These are phyloP conservation scores for Heterobasidion parviporum DNA, from an alignment of 1,284 basidiomycete species.

Conservation along the genomic window DNA sequence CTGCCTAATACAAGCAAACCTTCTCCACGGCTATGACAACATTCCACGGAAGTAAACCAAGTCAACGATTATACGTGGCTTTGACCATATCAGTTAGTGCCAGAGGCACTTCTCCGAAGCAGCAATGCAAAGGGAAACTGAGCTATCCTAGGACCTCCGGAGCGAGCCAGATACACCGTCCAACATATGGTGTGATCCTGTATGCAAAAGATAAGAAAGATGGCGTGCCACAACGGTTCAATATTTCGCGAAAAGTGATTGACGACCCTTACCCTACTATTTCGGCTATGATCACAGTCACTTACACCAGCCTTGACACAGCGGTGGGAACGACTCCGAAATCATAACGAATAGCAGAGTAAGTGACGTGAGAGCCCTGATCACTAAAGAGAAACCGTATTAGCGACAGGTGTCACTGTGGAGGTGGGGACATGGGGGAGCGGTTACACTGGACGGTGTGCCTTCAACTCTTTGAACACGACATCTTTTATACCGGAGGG, in stretches of 20 bases:
- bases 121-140: too few relatives aligned
- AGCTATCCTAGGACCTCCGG: too few relatives aligned
- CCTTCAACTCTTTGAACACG: not conserved
- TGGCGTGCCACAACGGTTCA: not conserved
- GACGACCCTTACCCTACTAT: constrained; percentile 11
- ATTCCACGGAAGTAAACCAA: too few relatives aligned
- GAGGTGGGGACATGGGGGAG: not conserved
- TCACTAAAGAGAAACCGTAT: not conserved
- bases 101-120: too few relatives aligned
- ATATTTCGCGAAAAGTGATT: not conserved
- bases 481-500: not conserved
- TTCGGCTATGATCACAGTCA: constrained; percentile 13
- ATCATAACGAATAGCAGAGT: constrained; percentile 8
- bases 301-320: constrained; percentile 2
- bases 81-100: too few relatives aligned
- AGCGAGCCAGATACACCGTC: too few relatives aligned
- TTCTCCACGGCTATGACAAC: too few relatives aligned
- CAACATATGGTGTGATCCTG: too few relatives aligned
- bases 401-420: not conserved
- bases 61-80: too few relatives aligned
- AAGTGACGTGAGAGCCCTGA: constrained; percentile 5
- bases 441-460: not conserved
- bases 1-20: too few relatives aligned
- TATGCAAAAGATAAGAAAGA: not conserved
- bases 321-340: constrained; percentile 6